Conservation (phyloP, 2,329 filamentous ascomycete genomes). For the Neocucurbitaria cava region DNA sequence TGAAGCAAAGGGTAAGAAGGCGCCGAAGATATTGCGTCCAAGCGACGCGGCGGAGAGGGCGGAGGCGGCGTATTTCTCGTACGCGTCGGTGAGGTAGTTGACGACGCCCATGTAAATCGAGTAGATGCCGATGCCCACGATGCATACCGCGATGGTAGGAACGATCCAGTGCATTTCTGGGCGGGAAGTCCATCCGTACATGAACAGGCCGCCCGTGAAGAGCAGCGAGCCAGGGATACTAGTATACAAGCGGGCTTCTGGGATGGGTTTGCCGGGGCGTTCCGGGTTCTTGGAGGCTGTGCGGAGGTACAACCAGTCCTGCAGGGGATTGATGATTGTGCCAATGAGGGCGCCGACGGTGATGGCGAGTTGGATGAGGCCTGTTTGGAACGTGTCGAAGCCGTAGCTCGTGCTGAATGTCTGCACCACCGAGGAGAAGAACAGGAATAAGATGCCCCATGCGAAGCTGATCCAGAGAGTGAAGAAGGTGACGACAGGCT, state of each 20-base stretch:
- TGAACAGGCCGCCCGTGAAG: slow-evolving; percentile 37
- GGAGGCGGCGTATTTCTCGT: slow-evolving; percentile 57
- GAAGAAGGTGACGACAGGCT: slow-evolving; percentile 53
- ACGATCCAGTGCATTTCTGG: slow-evolving; percentile 44
- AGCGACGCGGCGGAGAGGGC: slow-evolving; percentile 57
- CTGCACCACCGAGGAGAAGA: slow-evolving; percentile 51
- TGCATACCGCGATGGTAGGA: slow-evolving; percentile 31
- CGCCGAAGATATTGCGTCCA: slow-evolving; percentile 54
- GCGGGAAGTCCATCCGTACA: slow-evolving; percentile 41
- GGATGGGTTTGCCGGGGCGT: slow-evolving; percentile 49
- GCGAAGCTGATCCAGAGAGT: slow-evolving; percentile 55
- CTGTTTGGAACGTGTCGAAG: slow-evolving; percentile 44
- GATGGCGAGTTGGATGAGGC: slow-evolving; percentile 52
- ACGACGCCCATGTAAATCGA: slow-evolving; percentile 56
- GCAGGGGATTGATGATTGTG: slow-evolving; percentile 50
- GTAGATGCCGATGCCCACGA: slow-evolving; percentile 39
- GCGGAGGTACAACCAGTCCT: slow-evolving; percentile 40
- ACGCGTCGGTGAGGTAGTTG: slow-evolving; percentile 58
- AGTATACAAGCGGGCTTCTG: slow-evolving; percentile 53
- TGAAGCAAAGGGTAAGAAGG: slow-evolving; percentile 55
- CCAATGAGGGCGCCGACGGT: slow-evolving; percentile 53
- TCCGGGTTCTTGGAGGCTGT: slow-evolving; percentile 46
- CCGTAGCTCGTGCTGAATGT: slow-evolving; percentile 50
- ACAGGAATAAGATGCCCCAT: slow-evolving; percentile 54
- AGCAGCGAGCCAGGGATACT: slow-evolving; percentile 52